Base-by-base conservation (phyloP, 2,329 filamentous ascomycete genomes). In the Botrytis cinerea region DNA sequence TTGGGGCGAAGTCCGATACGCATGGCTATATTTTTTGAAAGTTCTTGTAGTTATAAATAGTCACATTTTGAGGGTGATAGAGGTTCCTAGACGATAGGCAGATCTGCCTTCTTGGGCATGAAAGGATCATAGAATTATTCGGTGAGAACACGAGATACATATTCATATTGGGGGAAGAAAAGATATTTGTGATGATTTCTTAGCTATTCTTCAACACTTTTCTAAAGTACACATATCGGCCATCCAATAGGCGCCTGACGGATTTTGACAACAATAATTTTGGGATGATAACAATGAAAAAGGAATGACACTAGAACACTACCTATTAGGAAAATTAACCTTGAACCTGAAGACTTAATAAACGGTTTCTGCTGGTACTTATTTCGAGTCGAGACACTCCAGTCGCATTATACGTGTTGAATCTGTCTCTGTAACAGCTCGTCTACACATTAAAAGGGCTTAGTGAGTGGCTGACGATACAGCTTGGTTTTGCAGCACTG, bases 201-300 rank as follows among this genome's bases (percentile, higher is more conserved):
- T n/a, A 14, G 22, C 2, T n/a, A 51, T 51, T 16, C 12, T 25
- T 7, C 10, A 51, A n/a, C 12, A 51, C 25, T 12, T n/a, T 1
- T 51, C 0, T 2, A 4, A 51, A 28, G n/a, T 28, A 28, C 5
- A n/a, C 6, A 28, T 8, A 54, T 18, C n/a, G n/a, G 28, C 3
- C n/a, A 18, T 18, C 1, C 0, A 1, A 57, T 28, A 28, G 2
- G 2, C 1, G 9, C 2, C 18, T 28, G n/a, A 18, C 0, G 3
- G 1, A 8, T 28, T 18, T 28, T 8, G 51, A 57, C 3, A 4
- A 57, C 18, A 28, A 28, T 9, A 28, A 6, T 32, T 9, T 28
- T 32, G 2, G 3, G 18, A 28, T 32, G 14, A 9, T 2, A 18
- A 57, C 14, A 18, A 8, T 57, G n/a, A 57, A 4, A 57, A 18